Evolutionary conservation across 2,329 filamentous ascomycete species (phyloP), one percentile per base, ranked within the genome.

Genomic region (Rutstroemia sp.): DNA sequence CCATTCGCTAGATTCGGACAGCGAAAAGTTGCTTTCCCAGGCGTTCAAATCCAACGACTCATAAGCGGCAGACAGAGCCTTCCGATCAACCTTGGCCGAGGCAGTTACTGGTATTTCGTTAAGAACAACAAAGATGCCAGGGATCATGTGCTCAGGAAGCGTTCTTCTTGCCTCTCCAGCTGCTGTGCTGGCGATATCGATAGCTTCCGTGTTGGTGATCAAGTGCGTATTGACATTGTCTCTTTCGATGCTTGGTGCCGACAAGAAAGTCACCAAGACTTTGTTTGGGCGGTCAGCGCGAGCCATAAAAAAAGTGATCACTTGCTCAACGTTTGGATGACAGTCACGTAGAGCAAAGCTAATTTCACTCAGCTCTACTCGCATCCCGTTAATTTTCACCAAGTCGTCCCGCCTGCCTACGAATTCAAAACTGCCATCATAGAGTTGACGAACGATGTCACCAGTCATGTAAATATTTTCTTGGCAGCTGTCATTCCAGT

Each of bases 371-470:
- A 84, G 73, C 69, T 84, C 87, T 49, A 86, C 78, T 55, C 84
- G 73, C 61, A 81, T 84, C 25, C 87, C 87, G 10, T 78, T 75
- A 27, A 88, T 71, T 69, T 89, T 88, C 54, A 86, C 79, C 67
- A 84, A 84, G n/a, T 78, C 78, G 64, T 88, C 84, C 61, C 83
- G 84, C 49, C 86, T 76, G 16, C 83, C 83, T 38, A 84, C 73
- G 58, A 82, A 84, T 9, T 77, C 69, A 42, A 85, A 75, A 5
- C 74, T 74, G 12, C 64, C 68, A 51, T 83, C 76, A 0, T 70
- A 66, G 44, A 79, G 73, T 56, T 83, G 81, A 19, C 72, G 73
- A 0, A 79, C 81, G 0, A 84, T 70, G 58, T 86, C 82, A 0
- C 82, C 82, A 0, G 82, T 84, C 63, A 79, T 80, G 65, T 84